Base-by-base conservation (phyloP, 495 filamentous ascomycete species). In the Lasiosphaeria miniovina region DNA sequence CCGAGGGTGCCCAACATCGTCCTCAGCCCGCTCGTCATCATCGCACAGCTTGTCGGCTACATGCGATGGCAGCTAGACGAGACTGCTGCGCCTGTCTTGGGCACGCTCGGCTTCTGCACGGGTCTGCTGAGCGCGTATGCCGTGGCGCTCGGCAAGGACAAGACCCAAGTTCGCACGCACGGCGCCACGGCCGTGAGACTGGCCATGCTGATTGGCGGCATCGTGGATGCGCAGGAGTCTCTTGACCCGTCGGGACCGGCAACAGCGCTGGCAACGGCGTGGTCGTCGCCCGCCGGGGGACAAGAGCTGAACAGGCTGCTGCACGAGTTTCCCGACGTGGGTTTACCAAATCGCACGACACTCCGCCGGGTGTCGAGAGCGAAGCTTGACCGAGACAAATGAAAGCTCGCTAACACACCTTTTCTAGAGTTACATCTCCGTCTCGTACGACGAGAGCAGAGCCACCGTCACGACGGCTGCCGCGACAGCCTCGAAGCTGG, bases 381-480 rank as follows among this genome's bases (percentile, higher is more conserved):
- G 10, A 12, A 45, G 61, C 64, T 65, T 68, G 52, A 67, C 57
- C 17, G 24, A 62, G n/a, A 58, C 17, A n/a, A n/a, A n/a, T n/a
- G n/a, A n/a, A n/a, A n/a, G n/a, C n/a, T n/a, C n/a, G n/a, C n/a
- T n/a, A n/a, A n/a, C n/a, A n/a, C n/a, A n/a, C n/a, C n/a, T n/a
- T n/a, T n/a, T 59, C 45, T 58, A 80, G 66, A 72, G 74, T 14
- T 82, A 82, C 48, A 55, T 80, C 11, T 78, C 80, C 2, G 78
- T 80, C 7, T 40, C 53, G 5, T 78, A 71, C 36, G 80, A 82
- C 51, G 68, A 78, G 15, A 64, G 67, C 4, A 64, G 77, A 11
- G 76, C 67, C 11, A 74, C 67, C 9, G 51, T 80, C 48, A 75
- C 74, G 3, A 73, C 68, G 0, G 56, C 69, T 7, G 61, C 60